A percentile compares a stretch with the other conserved stretches of the same genome.
Conservation (phyloP, 768 basidiomycete genomes). For the Podaxis rugospora region DNA sequence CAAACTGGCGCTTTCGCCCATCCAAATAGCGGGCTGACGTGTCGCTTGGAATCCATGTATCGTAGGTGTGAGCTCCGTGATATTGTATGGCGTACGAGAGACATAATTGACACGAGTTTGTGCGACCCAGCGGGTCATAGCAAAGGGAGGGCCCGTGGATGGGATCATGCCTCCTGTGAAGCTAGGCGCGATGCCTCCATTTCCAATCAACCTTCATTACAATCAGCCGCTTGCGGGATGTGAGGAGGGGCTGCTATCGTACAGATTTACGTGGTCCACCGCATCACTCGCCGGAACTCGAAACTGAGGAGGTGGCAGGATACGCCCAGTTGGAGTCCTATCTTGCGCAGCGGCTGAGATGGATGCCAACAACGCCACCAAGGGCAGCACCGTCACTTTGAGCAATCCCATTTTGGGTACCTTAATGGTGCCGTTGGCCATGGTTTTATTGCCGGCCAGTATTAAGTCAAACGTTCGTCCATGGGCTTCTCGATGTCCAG, state of each 20-base stretch:
- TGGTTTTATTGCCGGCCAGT: background rate
- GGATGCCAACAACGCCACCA: background rate
- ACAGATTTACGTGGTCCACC: constrained; percentile 9
- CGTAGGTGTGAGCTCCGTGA: constrained; percentile 36
- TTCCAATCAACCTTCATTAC: constrained; percentile 52
- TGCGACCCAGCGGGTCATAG: constrained; percentile 82
- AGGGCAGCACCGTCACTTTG: background rate
- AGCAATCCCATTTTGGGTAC: background rate
- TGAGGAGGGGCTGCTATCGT: background rate
- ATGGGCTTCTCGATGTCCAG: background rate
- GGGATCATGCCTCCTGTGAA: constrained; percentile 77
- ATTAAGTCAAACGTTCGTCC: background rate
- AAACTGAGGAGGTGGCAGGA: constrained; percentile 8
- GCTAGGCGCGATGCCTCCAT: constrained; percentile 64
- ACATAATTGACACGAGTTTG: constrained; percentile 75
- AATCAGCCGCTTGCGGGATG: background rate
- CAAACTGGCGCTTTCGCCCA: constrained; percentile 71
- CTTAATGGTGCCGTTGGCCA: background rate
- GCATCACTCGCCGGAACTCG: constrained; percentile 2
- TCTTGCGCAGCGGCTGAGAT: background rate
- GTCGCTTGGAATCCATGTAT: constrained; percentile 65
- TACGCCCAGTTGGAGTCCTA: constrained; percentile 3
- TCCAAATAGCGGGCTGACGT: constrained; percentile 85
- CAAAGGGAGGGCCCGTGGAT: constrained; percentile 71
- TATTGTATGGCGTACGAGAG: constrained; percentile 64